Percentiles rank a stretch among this genome's conserved stretches.
phyloP scores from a whole-genome alignment of 441 rosid species.

The Monsonia emarginata region DNA sequence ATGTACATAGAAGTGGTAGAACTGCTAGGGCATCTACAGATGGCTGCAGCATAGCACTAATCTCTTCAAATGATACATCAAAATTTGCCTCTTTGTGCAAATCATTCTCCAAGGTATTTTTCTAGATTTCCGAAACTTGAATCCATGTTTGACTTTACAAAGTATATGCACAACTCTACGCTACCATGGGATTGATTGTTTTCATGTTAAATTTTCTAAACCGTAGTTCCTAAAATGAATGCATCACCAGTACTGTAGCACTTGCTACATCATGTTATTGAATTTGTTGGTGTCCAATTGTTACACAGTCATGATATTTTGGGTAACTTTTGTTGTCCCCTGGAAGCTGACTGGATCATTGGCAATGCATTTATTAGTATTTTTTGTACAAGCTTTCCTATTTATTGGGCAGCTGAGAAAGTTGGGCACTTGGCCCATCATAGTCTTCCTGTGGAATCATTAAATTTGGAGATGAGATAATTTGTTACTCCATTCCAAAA shows the following conservation, averaged over 20 bases:
- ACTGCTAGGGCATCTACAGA: conserved; percentile 90
- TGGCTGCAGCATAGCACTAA: conserved; percentile 88
- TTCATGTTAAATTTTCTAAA: neutral
- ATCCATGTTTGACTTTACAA: neutral
- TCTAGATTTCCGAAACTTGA: neutral
- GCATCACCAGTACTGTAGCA: neutral
- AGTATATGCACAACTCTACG: neutral
- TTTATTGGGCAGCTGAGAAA: neutral
- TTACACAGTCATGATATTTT: neutral
- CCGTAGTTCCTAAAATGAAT: neutral
- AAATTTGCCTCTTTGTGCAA: conserved; percentile 81
- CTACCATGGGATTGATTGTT: neutral
- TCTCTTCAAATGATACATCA: conserved; percentile 64
- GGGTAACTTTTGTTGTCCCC: neutral
- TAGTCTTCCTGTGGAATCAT: neutral
- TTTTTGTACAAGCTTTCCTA: neutral
- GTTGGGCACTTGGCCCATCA: neutral
- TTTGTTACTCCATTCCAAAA: too few species aligned
- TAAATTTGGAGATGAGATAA: neutral
- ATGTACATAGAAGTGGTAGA: conserved; percentile 98
- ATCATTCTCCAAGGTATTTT: conserved; percentile 72
- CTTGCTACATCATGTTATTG: neutral
- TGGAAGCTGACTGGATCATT: neutral
- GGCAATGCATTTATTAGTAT: neutral
- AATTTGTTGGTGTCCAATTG: neutral